Base-by-base conservation (phyloP, 345 rosid species). In the Eucalyptus brandiana region DNA sequence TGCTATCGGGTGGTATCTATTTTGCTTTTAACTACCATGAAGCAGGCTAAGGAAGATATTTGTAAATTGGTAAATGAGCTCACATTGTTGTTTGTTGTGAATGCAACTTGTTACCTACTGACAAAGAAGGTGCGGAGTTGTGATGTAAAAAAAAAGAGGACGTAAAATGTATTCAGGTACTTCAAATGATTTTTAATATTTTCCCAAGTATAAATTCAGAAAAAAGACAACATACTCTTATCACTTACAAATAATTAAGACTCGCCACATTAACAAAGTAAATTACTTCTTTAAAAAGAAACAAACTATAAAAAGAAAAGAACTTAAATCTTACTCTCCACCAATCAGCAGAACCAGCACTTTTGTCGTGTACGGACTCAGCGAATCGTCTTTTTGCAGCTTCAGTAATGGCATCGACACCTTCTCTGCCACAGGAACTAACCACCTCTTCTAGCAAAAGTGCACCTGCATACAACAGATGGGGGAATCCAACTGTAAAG, bases 381-480 rank as follows among this genome's bases (percentile, higher is more conserved):
- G 87, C 89, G 85, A 96, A 94, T 89, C 96, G 93, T 90, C 94
- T 94, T 88, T 90, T 94, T 23, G 93, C 93, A 89, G 97, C 95
- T 90, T 95, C 96, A 87, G 96, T 85, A 91, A 97, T 91, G 58
- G 99, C 97, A 91, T 91, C 89, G 88, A 95, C 93, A 87, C 97
- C 99, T 88, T 96, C 97, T 83, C 90, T 89, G 89, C 99, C 97
- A 93, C 93, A 96, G 90, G 91, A 94, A 91, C 90, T 93, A 87
- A 94, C 93, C 88, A 97, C 94, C 94, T 97, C 99, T 92, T 97
- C 99, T 88, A 97, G 92, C 88, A 97, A 91, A 92, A 96, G 98
- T 76, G 93, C 93, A 93, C 98, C 99, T 97, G 92, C 91, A 91
- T 65, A 62, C 34, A 90, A 89, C 90, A 42, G 45, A 50, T 6